These are phyloP conservation scores for Globisporangium irregulare DNA, from an alignment of 352 stramenopile species.

Conservation along the genomic window DNA sequence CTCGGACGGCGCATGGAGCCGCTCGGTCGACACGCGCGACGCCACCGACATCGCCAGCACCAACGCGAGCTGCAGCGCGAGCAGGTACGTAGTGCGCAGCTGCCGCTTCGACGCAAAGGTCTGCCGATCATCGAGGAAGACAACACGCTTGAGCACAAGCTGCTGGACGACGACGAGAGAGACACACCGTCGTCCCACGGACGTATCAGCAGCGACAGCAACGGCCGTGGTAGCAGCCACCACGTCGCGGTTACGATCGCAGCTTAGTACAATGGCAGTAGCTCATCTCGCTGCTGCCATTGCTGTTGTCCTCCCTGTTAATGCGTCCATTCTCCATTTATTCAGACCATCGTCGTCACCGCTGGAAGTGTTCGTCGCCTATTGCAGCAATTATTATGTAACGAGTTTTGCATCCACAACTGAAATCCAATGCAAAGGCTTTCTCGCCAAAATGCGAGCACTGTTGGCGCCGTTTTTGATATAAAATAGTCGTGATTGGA, in stretches of 20 bases:
- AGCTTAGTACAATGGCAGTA: neutral
- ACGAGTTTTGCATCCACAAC: neutral
- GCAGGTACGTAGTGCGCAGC: neutral
- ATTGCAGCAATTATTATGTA: neutral
- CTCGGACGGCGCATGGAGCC: conserved; percentile 17
- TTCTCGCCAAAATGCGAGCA: neutral
- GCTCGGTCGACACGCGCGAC: conserved; percentile 3
- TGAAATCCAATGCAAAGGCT: neutral
- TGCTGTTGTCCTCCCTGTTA: neutral
- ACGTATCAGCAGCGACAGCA: neutral
- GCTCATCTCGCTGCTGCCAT: neutral
- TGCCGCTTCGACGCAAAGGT: neutral
- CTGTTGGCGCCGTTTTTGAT: neutral
- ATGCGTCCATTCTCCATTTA: neutral
- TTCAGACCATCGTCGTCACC: neutral
- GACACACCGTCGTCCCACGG: neutral
- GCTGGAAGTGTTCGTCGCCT: neutral
- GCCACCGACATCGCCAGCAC: conserved; percentile 1
- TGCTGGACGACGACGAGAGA: conserved; percentile 10
- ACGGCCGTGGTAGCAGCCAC: neutral
- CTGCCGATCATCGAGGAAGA: conserved; percentile 18
- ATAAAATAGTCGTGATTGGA: neutral
- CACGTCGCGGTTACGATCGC: conserved; percentile 6
- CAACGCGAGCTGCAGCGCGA: conserved; percentile 1
- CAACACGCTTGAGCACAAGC: conserved; percentile 13